phyloP scores from a whole-genome alignment of 2,329 filamentous ascomycete species.

The Chrysoporthe cubensis region DNA sequence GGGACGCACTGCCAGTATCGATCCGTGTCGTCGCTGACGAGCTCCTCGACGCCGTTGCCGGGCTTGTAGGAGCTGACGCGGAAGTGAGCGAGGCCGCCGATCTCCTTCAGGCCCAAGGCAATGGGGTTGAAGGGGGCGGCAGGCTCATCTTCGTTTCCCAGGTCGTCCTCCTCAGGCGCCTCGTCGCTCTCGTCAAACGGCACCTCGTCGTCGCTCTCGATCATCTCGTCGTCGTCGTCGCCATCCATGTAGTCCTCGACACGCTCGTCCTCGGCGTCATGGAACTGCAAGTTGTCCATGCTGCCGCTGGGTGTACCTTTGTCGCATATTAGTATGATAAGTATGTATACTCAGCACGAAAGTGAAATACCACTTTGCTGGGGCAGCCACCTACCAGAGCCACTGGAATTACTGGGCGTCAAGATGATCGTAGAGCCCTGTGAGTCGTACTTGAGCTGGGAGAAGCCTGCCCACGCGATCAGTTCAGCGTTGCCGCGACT shows the following conservation, averaged over 20 bases:
- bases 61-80: conserved; percentile 83
- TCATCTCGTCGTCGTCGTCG: conserved; percentile 30
- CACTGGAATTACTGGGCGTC: background rate
- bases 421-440: background rate
- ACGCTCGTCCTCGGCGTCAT: conserved; percentile 31
- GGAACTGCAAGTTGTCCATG: conserved; percentile 30
- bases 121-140: conserved; percentile 53
- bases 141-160: conserved; percentile 14
- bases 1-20: conserved; percentile 75
- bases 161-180: conserved; percentile 17
- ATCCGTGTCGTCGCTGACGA: conserved; percentile 72
- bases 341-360: background rate
- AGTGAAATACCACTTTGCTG: background rate
- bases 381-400: background rate
- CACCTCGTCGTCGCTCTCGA: conserved; percentile 19
- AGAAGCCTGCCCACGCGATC: background rate
- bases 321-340: background rate
- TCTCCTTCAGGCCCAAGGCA: conserved; percentile 72
- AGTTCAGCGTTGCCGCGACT: background rate
- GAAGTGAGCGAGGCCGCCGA: conserved; percentile 81
- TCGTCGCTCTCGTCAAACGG: conserved; percentile 16
- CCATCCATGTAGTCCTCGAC: conserved; percentile 31
- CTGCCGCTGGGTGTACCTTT: conserved; percentile 18
- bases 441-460: background rate
- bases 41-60: conserved; percentile 76